Conservation (phyloP, 805 yeast genomes). For the Lachancea waltii region DNA sequence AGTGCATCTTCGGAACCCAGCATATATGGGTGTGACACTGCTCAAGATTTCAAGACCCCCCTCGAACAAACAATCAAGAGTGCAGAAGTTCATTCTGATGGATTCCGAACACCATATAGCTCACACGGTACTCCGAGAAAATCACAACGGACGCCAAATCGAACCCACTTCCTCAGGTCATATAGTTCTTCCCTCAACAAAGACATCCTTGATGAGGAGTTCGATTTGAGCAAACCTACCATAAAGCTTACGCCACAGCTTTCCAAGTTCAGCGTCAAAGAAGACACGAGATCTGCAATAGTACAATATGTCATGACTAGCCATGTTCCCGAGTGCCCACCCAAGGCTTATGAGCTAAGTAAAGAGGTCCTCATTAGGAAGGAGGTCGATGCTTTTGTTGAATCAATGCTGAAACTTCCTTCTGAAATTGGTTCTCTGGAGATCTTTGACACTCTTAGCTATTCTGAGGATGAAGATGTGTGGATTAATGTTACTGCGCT, state of each 20-base stretch:
- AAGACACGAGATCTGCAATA: slow-evolving; percentile 10
- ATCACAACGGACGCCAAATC: no score
- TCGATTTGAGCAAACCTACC: slow-evolving; percentile 7
- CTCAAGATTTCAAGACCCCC: slow-evolving; percentile 19
- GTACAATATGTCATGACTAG: slow-evolving; percentile 17
- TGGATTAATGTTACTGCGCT: slow-evolving; percentile 34
- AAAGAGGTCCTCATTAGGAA: slow-evolving; percentile 4
- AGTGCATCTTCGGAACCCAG: no score
- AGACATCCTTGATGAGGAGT: neutral
- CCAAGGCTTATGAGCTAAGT: slow-evolving; percentile 5
- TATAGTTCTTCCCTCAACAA: neutral
- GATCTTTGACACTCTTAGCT: slow-evolving; percentile 38
- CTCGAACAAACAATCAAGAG: slow-evolving; percentile 26
- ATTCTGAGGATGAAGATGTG: slow-evolving; percentile 38
- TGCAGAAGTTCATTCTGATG: slow-evolving; percentile 26
- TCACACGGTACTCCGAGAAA: neutral
- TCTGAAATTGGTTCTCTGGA: slow-evolving; percentile 11
- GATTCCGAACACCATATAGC: slow-evolving; percentile 18
- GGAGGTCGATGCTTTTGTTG: slow-evolving; percentile 1
- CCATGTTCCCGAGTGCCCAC: slow-evolving; percentile 6
- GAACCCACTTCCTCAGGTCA: no score
- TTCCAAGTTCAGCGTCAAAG: slow-evolving; percentile 15
- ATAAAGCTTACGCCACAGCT: slow-evolving; percentile 21
- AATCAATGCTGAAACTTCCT: neutral
- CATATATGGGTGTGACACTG: neutral